phyloP scores from a whole-genome alignment of 1,139 yeast genomes.

The Suhomyces chickasaworum region DNA sequence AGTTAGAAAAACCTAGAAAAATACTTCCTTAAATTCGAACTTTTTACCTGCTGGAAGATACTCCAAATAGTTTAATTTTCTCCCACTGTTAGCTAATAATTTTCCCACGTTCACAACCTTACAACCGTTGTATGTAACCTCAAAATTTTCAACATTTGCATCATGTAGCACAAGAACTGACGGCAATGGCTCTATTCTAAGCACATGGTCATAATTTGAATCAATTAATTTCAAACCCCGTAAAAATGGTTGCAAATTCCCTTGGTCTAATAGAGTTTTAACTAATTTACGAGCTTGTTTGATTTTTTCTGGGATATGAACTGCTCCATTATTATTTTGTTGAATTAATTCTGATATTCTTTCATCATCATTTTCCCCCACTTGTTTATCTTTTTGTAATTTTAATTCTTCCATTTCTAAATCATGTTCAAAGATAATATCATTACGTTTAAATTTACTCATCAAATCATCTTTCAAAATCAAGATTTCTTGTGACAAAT shows the following conservation, averaged over 20 bases:
- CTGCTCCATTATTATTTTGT: conserved; percentile 15
- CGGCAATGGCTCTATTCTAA: conserved; percentile 80
- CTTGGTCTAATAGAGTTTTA: conserved; percentile 83
- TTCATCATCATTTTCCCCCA: conserved; percentile 20
- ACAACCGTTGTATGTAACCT: conserved; percentile 81
- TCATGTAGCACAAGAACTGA: conserved; percentile 67
- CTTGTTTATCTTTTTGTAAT: conserved; percentile 19
- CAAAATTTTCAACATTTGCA: conserved; percentile 67
- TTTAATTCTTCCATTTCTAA: conserved; percentile 34
- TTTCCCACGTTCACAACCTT: conserved; percentile 73
- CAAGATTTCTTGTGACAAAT: conserved; percentile 81
- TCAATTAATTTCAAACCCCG: conserved; percentile 60
- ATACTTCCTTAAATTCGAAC: conserved; percentile 42
- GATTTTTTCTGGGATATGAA: conserved; percentile 24
- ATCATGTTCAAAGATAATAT: conserved; percentile 54
- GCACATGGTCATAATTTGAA: conserved; percentile 68
- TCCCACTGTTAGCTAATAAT: conserved; percentile 46
- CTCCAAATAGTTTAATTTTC: conserved; percentile 66
- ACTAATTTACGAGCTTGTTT: conserved; percentile 74
- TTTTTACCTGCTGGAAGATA: conserved; percentile 62
- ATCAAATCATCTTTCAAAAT: conserved; percentile 73
- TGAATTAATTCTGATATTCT: conserved; percentile 18
- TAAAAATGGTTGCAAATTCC: conserved; percentile 80
- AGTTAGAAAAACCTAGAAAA: neutral
- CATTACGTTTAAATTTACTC: conserved; percentile 69